A percentile compares a stretch with the other conserved stretches of the same genome.
phyloP scores from a whole-genome alignment of 768 basidiomycete genomes.

The Lepiota brunneoincarnata region DNA sequence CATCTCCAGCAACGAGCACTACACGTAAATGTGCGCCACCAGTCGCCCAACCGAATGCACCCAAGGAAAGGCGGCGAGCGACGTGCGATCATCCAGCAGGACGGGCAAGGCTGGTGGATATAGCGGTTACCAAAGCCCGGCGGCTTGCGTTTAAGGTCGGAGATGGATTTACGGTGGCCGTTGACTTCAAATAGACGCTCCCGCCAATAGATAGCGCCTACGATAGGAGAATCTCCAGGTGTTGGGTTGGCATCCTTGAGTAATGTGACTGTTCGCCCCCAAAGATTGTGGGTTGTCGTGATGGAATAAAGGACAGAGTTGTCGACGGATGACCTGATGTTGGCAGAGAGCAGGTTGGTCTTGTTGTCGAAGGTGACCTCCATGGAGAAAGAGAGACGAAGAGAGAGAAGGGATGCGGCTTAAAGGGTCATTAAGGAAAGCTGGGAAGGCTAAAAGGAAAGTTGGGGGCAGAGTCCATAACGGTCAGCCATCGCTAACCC shows the following conservation, averaged over 20 bases:
- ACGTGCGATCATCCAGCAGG: neutral
- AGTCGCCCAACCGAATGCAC: slow-evolving; percentile 1
- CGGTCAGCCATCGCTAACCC: neutral
- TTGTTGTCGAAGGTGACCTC: slow-evolving; percentile 53
- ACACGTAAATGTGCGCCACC: slow-evolving; percentile 8
- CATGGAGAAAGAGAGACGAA: slow-evolving; percentile 27
- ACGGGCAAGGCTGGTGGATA: slow-evolving; percentile 9
- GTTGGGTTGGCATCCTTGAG: slow-evolving; percentile 47
- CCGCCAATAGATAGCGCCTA: slow-evolving; percentile 49
- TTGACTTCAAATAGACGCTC: slow-evolving; percentile 45
- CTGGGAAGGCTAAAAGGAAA: neutral
- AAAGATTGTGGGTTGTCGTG: slow-evolving; percentile 39
- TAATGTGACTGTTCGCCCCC: slow-evolving; percentile 41
- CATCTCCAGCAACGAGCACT: slow-evolving; percentile 46
- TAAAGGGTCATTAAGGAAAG: neutral
- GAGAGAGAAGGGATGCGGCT: no score
- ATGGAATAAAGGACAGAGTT: slow-evolving; percentile 42
- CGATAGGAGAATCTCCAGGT: slow-evolving; percentile 26
- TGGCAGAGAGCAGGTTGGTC: slow-evolving; percentile 43
- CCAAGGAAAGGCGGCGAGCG: neutral
- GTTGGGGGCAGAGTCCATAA: neutral
- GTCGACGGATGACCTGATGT: slow-evolving; percentile 40
- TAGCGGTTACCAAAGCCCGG: slow-evolving; percentile 36
- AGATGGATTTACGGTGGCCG: slow-evolving; percentile 36
- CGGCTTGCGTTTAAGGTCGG: slow-evolving; percentile 39